These are phyloP conservation scores for Curvularia lunata DNA, from an alignment of 2,329 filamentous ascomycete genomes.

Conservation along the genomic window DNA sequence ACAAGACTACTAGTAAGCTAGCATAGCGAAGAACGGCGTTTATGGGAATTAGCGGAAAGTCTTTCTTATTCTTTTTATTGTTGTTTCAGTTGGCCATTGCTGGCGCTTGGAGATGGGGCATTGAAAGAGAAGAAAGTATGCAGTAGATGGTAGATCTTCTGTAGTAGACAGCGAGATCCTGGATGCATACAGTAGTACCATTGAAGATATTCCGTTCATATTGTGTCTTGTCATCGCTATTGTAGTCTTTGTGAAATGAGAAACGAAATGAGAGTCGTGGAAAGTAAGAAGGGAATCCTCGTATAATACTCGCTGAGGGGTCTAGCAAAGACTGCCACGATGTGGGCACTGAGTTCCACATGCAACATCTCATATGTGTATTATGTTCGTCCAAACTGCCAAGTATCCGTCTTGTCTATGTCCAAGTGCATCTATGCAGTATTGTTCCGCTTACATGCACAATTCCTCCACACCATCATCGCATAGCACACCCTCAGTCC, in stretches of 20 bases:
- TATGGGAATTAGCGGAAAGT: not conserved
- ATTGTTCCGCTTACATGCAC: not conserved
- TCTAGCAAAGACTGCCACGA: not conserved
- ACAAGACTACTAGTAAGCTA: not conserved
- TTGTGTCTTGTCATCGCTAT: not conserved
- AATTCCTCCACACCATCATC: not conserved
- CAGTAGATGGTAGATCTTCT: not conserved
- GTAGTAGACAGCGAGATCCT: not conserved
- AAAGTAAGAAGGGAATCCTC: not conserved
- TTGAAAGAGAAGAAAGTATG: not conserved
- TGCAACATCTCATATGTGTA: not conserved
- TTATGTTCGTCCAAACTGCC: not conserved
- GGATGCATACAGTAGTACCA: not conserved
- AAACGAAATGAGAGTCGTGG: not conserved
- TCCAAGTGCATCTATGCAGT: not conserved
- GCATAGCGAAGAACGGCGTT: slow-evolving; percentile 7
- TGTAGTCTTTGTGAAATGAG: not conserved
- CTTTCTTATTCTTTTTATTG: not conserved
- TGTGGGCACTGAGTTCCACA: no score
- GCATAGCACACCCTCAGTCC: slow-evolving; percentile 17
- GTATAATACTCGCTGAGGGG: not conserved
- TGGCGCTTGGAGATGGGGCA: not conserved
- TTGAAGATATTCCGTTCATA: not conserved
- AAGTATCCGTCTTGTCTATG: not conserved
- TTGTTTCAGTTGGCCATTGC: not conserved